phyloP scores from a whole-genome alignment of 352 stramenopile genomes.

The Albugo candida region DNA sequence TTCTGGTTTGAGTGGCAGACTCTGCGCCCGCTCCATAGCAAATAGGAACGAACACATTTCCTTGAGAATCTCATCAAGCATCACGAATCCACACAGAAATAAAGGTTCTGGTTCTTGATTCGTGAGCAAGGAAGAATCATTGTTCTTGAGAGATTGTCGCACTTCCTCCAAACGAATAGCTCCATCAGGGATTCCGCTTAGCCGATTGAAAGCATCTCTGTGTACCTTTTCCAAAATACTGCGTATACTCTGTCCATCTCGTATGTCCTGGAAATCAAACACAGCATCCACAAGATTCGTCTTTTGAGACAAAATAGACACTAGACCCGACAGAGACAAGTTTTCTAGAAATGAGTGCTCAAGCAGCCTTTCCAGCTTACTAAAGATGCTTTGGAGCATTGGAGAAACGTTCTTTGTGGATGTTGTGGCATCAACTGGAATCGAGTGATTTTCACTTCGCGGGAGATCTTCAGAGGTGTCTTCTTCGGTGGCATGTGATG shows the following conservation, averaged over 20 bases:
- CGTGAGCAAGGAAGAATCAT: slow-evolving; percentile 10
- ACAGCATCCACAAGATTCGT: neutral
- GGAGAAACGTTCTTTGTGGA: slow-evolving; percentile 5
- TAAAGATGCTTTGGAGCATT: slow-evolving; percentile 63
- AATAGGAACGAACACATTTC: slow-evolving; percentile 70
- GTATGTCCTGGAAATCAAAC: slow-evolving; percentile 3
- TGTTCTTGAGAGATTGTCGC: slow-evolving; percentile 37
- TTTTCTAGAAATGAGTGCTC: slow-evolving; percentile 76
- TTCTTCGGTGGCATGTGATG: neutral
- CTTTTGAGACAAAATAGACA: slow-evolving; percentile 55
- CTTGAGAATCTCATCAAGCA: slow-evolving; percentile 73
- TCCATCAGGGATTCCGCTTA: slow-evolving; percentile 37
- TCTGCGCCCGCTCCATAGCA: slow-evolving; percentile 45
- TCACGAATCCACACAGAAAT: slow-evolving; percentile 39
- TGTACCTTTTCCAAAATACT: slow-evolving; percentile 71
- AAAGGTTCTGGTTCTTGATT: slow-evolving; percentile 5
- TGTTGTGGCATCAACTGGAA: too few relatives aligned
- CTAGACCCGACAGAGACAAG: slow-evolving; percentile 50
- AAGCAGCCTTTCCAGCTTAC: slow-evolving; percentile 45
- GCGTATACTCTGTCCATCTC: slow-evolving; percentile 21
- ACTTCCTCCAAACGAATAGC: slow-evolving; percentile 22
- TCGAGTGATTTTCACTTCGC: too few relatives aligned
- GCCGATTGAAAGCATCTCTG: slow-evolving; percentile 32
- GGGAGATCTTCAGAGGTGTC: too few relatives aligned
- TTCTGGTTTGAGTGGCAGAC: slow-evolving; percentile 55